phyloP scores from a whole-genome alignment of 768 basidiomycete species.

The Boletus vinaceobasis region DNA sequence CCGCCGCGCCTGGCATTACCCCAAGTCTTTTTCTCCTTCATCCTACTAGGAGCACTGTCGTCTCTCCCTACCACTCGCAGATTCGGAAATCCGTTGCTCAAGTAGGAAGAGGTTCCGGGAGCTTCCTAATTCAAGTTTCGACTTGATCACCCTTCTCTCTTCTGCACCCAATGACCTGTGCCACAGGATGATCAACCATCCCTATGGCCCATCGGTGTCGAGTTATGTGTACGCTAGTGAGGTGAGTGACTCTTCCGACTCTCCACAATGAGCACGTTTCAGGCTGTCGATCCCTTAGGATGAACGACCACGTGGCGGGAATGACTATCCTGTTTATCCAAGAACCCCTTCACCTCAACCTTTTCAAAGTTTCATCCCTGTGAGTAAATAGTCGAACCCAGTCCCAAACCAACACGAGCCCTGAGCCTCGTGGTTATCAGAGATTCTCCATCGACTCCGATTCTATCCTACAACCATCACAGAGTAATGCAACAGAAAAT shows the following conservation, averaged over 20 bases:
- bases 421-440: slow-evolving; percentile 8
- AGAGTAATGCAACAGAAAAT: slow-evolving; percentile 6
- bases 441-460: slow-evolving; percentile 28
- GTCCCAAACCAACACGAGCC: background rate
- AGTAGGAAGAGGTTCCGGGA: background rate
- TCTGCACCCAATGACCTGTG: slow-evolving; percentile 16
- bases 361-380: slow-evolving; percentile 28
- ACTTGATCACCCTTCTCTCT: background rate
- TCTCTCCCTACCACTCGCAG: background rate
- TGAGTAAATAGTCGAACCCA: slow-evolving; percentile 4
- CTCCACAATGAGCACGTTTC: background rate
- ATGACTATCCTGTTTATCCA: background rate
- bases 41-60: no score
- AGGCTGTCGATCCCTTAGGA: slow-evolving; percentile 11
- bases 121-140: background rate
- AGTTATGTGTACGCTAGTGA: slow-evolving; percentile 24
- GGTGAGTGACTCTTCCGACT: slow-evolving; percentile 13
- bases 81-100: slow-evolving; percentile 3
- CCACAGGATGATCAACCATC: slow-evolving; percentile 29
- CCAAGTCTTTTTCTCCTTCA: no score
- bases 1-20: no score
- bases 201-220: slow-evolving; percentile 27
- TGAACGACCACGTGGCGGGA: background rate
- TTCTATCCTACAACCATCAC: slow-evolving; percentile 12
- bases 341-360: slow-evolving; percentile 13